Evolutionary conservation across 768 basidiomycete genomes (phyloP), one percentile per base, ranked within the genome.

Genomic region (Panaeolus papilionaceus): DNA sequence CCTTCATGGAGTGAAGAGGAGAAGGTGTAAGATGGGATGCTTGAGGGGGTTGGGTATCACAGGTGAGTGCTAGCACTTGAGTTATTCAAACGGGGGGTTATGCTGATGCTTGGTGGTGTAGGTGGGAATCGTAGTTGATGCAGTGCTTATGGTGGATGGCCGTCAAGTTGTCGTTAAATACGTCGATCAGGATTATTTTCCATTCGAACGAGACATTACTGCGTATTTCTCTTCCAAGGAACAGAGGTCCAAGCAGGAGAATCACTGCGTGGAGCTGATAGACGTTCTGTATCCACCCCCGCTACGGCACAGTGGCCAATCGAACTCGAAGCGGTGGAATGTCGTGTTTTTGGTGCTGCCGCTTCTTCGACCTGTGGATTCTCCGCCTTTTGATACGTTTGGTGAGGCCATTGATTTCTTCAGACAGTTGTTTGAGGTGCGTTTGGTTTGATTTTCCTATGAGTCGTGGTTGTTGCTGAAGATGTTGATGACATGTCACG

Each of bases 291-390:
- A 49, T 49, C 20, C 47, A 1, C 47, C 47, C 47, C 47, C 23
- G 7, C 23, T 18, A 49, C 8, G 47, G 20, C 2, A 49, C 20
- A 23, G 9, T 23, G 20, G 20, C 7, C 47, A 49, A 20, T 49
- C 42, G 47, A 23, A 45, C 18, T 1, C 45, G 45, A 45, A 16
- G n/a, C 45, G 16, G 11, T 45, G 45, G 45, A 49, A 49, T 23
- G 47, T 49, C 6, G 47, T 49, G 20, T 49, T 49, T 49, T 49
- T 49, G 47, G 47, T 49, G 47, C 23, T 49, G 6, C 47, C 47
- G 6, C 23, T 49, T 6, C 47, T 49, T 23, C n/a, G 47, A 23
- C 47, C 47, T 49, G 7, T 49, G 20, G 47, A 49, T 26, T 49
- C 47, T 8, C 47, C 47, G 16, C 20, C 9, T n/a, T 49, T 49